Percentiles rank a stretch among this genome's conserved stretches.
These are phyloP conservation scores for Poa pratensis DNA, from an alignment of 176 grass and related monocot species.

Conservation along the genomic window DNA sequence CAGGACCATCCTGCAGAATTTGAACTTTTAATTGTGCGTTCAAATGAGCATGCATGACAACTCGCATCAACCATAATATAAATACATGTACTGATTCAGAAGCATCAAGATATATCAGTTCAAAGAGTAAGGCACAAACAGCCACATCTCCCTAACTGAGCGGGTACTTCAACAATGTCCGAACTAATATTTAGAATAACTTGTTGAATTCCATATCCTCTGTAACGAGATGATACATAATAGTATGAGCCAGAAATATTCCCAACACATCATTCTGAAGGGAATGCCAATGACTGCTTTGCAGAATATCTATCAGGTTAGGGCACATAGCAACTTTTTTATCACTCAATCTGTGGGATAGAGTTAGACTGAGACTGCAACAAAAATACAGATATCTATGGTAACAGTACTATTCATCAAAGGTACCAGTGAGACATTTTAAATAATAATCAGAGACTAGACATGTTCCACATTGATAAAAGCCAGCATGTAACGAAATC, in stretches of 20 bases:
- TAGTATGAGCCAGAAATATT: not conserved
- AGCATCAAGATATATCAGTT: not conserved
- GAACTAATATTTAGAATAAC: not conserved
- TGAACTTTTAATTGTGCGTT: not conserved
- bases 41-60: slow-evolving; percentile 5
- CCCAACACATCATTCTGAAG: not conserved
- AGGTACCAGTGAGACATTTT: too few relatives aligned
- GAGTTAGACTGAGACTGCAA: too few relatives aligned
- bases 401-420: too few relatives aligned
- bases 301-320: not conserved
- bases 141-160: not conserved
- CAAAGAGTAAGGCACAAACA: not conserved
- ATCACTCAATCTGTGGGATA: too few relatives aligned
- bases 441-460: too few relatives aligned
- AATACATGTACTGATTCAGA: not conserved
- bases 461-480: too few relatives aligned
- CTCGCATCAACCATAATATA: not conserved
- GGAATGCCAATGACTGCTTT: not conserved
- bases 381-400: too few relatives aligned
- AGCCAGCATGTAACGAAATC: too few relatives aligned
- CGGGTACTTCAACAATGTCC: not conserved
- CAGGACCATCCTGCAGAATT: slow-evolving; percentile 75
- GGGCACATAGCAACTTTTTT: not conserved
- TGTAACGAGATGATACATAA: not conserved
- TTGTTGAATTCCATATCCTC: not conserved